phyloP scores from a whole-genome alignment of 2,329 filamentous ascomycete species.

The Sclerotinia borealis region DNA sequence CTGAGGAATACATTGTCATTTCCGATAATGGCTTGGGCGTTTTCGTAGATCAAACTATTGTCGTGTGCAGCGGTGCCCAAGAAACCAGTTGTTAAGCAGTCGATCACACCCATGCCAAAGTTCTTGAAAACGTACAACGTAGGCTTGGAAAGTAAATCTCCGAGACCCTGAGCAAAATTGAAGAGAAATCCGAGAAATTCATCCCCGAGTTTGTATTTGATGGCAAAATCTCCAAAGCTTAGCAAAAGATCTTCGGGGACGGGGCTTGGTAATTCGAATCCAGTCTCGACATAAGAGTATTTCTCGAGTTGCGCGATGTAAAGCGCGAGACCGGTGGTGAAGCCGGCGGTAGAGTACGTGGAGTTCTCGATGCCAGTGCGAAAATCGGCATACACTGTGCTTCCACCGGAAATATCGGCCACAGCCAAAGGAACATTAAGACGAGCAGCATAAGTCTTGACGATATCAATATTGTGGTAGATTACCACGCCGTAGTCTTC shows the following conservation, averaged over 20 bases:
- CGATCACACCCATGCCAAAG: slow-evolving; percentile 28
- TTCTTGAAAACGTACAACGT: slow-evolving; percentile 43
- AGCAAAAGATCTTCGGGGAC: slow-evolving; percentile 22
- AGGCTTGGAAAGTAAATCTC: slow-evolving; percentile 38
- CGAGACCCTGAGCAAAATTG: slow-evolving; percentile 38
- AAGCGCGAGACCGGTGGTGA: slow-evolving; percentile 6
- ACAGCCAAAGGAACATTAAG: slow-evolving; percentile 2
- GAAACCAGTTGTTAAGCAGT: slow-evolving; percentile 14
- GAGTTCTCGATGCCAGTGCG: slow-evolving; percentile 12
- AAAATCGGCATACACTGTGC: slow-evolving; percentile 8
- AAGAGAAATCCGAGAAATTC: slow-evolving; percentile 39
- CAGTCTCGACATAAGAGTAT: slow-evolving; percentile 33
- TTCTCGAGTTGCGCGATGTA: slow-evolving; percentile 27
- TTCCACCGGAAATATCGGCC: not conserved
- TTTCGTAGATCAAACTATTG: slow-evolving; percentile 21
- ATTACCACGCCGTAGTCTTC: slow-evolving; percentile 36
- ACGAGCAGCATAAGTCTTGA: slow-evolving; percentile 15
- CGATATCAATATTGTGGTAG: slow-evolving; percentile 10
- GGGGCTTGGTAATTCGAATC: slow-evolving; percentile 36
- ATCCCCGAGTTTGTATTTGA: slow-evolving; percentile 33
- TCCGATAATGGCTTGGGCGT: slow-evolving; percentile 3
- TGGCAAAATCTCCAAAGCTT: slow-evolving; percentile 22
- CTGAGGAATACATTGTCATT: slow-evolving; percentile 16
- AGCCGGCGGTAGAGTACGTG: slow-evolving; percentile 8
- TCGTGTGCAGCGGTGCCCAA: slow-evolving; percentile 13